A percentile compares a stretch with the other conserved stretches of the same genome.
Conservation (phyloP, 2,329 filamentous ascomycete species). For the Falciphora oryzae region DNA sequence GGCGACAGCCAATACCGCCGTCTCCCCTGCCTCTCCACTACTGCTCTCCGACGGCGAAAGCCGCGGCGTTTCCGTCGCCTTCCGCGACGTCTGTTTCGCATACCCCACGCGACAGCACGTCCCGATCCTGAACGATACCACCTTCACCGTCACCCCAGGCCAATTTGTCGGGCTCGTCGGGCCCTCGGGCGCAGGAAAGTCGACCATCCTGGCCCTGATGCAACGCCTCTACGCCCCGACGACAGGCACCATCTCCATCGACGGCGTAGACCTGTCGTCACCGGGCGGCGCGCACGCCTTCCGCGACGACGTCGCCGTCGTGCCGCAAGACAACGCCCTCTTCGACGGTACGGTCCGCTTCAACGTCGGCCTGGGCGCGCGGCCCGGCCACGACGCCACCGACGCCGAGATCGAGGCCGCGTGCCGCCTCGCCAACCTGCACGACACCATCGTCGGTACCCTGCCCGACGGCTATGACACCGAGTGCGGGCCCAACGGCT, state of each 20-base stretch:
- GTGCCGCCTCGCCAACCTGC: constrained; percentile 41
- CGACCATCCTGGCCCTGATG: constrained; percentile 39
- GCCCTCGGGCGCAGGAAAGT: constrained; percentile 41
- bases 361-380: constrained; percentile 38
- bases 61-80: constrained; percentile 42
- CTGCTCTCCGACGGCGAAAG: constrained; percentile 14
- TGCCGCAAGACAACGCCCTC: constrained; percentile 51
- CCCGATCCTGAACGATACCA: constrained; percentile 38
- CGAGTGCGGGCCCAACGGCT: constrained; percentile 45
- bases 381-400: constrained; percentile 10
- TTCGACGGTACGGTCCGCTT: constrained; percentile 42
- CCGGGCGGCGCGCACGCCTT: constrained; percentile 21
- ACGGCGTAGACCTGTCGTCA: constrained; percentile 34
- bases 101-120: constrained; percentile 54
- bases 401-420: constrained; percentile 35
- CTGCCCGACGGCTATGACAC: constrained; percentile 47
- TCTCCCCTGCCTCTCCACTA: not conserved
- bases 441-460: constrained; percentile 37
- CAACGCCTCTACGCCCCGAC: constrained; percentile 50
- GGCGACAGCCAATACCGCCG: constrained; percentile 21
- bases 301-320: constrained; percentile 40
- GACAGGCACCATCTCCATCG: constrained; percentile 44
- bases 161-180: constrained; percentile 39
- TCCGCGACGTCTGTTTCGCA: constrained; percentile 52
- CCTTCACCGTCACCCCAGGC: constrained; percentile 30